Evolutionary conservation across 164 flowering plant genomes (phyloP).

Genomic region (Amborella trichopoda): DNA sequence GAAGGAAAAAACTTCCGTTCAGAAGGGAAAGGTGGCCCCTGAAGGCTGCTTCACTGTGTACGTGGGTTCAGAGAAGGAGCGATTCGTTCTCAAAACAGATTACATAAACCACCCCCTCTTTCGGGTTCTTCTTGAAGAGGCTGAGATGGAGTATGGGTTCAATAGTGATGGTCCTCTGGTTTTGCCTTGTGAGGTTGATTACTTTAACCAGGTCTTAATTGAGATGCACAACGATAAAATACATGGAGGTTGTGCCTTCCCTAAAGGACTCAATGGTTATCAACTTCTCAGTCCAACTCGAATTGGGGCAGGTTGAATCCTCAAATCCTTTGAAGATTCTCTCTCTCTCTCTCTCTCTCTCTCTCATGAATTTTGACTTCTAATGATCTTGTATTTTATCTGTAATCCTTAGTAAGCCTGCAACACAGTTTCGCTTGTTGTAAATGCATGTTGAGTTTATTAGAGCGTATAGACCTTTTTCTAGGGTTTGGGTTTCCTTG

Average conservation of each 20-base stretch:
- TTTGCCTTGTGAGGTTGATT: conserved; percentile 42
- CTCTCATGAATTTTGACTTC: too few species aligned
- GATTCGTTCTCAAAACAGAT: conserved; percentile 39
- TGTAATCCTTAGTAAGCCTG: too few species aligned
- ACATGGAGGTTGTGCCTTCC: conserved; percentile 11
- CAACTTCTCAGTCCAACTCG: conserved; percentile 28
- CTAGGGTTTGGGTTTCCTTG: too few species aligned
- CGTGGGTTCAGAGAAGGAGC: conserved; percentile 36
- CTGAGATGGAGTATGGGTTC: conserved; percentile 46
- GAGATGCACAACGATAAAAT: conserved; percentile 29
- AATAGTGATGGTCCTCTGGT: conserved; percentile 32
- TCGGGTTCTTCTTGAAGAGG: conserved; percentile 45
- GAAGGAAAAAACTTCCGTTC: not conserved
- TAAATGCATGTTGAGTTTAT: too few species aligned
- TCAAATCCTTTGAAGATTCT: too few species aligned
- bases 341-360: too few species aligned
- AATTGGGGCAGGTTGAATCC: not conserved
- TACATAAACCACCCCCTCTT: conserved; percentile 49
- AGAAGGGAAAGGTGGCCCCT: conserved; percentile 18
- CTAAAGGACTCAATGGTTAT: conserved; percentile 9
- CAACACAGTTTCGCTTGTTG: too few species aligned
- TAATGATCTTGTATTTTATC: too few species aligned
- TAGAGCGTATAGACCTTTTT: too few species aligned
- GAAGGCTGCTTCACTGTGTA: conserved; percentile 50
- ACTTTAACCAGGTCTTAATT: conserved; percentile 30